Evolutionary conservation across 371 early-diverging fungal genomes (phyloP).

Genomic region (Mortierella sp.): DNA sequence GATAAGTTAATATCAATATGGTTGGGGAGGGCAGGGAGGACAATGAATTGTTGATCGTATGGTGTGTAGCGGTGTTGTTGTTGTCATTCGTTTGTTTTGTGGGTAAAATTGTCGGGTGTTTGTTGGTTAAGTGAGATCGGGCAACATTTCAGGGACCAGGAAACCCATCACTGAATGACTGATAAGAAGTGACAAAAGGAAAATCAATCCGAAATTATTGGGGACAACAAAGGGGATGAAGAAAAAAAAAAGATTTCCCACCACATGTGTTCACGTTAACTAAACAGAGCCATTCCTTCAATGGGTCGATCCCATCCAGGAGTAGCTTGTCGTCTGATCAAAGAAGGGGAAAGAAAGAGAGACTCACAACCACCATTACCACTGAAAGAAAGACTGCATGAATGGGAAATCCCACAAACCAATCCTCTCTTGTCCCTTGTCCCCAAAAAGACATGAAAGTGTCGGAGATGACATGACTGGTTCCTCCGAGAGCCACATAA

Average conservation of each 20-base stretch:
- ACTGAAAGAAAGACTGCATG: background rate
- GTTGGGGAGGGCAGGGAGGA: too few species aligned
- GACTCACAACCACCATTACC: background rate
- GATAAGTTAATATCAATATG: background rate
- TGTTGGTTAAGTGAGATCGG: background rate
- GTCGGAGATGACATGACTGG: slow-evolving; percentile 12
- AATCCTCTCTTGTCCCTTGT: background rate
- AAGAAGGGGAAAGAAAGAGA: background rate
- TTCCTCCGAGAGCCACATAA: slow-evolving; percentile 5
- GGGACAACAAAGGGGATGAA: background rate
- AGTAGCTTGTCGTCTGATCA: background rate
- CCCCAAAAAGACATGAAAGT: background rate
- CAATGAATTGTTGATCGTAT: too few species aligned
- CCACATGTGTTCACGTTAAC: background rate
- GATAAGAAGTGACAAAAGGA: background rate
- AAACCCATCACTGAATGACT: background rate
- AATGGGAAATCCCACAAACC: background rate
- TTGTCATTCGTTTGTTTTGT: background rate
- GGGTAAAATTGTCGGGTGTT: background rate
- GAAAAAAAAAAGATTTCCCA: background rate
- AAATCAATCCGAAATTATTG: background rate
- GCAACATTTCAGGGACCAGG: slow-evolving; percentile 8
- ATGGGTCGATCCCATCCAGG: background rate
- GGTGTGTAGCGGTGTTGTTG: too few species aligned
- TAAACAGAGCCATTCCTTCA: background rate